Conservation (phyloP, 2,329 filamentous ascomycete genomes). For the Tolypocladium tropicale region DNA sequence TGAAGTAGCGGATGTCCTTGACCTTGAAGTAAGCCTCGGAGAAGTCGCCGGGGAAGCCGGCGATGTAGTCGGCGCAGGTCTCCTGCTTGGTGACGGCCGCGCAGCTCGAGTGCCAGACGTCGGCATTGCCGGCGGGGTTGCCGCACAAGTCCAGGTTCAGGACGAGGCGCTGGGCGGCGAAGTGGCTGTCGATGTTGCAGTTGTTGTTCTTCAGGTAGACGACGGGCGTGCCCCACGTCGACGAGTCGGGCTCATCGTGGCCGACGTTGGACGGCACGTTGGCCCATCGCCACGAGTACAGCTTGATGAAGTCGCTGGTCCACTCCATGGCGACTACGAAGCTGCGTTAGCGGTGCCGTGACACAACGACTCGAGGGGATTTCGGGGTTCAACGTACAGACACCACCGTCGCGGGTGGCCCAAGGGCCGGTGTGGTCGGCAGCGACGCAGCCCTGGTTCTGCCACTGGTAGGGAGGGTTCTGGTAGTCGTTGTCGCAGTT, state of each 20-base stretch:
- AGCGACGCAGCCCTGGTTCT: conserved; percentile 30
- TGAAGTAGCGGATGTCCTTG: conserved; percentile 26
- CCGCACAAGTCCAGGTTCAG: conserved; percentile 70
- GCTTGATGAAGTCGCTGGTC: conserved; percentile 27
- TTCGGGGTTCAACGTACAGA: conserved; percentile 36
- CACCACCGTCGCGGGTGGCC: conserved; percentile 25
- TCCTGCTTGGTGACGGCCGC: conserved; percentile 9
- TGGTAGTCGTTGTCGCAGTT: conserved; percentile 32
- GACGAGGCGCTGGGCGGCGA: conserved; percentile 60
- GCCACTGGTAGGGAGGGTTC: conserved; percentile 18
- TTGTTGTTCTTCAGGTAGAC: conserved; percentile 45
- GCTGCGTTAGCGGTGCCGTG: background rate
- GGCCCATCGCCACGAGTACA: conserved; percentile 27
- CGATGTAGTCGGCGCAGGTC: conserved; percentile 27
- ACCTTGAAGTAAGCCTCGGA: conserved; percentile 34
- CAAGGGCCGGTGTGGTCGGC: conserved; percentile 27
- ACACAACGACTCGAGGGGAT: conserved; percentile 10
- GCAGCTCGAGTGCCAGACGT: conserved; percentile 18
- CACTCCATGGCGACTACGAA: conserved; percentile 31
- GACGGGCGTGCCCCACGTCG: conserved; percentile 52
- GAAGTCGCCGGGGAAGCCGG: conserved; percentile 23
- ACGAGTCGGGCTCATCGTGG: conserved; percentile 45
- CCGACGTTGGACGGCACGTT: conserved; percentile 22
- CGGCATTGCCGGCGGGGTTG: conserved; percentile 44
- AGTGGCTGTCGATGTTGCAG: conserved; percentile 55